Conservation (phyloP, 495 filamentous ascomycete species). For the Neurospora hispaniola region DNA sequence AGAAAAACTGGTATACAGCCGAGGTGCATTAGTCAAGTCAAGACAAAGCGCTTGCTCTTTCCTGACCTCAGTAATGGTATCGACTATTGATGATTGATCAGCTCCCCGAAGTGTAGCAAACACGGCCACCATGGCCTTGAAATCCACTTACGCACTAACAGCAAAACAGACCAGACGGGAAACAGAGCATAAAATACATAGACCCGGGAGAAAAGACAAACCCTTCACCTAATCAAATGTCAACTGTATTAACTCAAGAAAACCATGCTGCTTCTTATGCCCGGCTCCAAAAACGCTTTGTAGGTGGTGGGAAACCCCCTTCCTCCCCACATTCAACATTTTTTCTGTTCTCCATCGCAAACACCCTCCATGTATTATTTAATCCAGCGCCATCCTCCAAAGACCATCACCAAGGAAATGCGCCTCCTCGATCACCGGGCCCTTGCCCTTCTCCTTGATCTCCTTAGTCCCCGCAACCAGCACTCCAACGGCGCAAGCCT, state of each 20-base stretch:
- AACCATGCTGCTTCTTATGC: not conserved
- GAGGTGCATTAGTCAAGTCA: no score
- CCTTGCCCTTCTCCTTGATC: slow-evolving; percentile 86
- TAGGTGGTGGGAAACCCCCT: not conserved
- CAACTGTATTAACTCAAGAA: not conserved
- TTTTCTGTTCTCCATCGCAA: not conserved
- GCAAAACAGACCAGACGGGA: not conserved
- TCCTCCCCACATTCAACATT: not conserved
- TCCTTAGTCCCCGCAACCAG: slow-evolving; percentile 84
- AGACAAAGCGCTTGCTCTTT: not conserved
- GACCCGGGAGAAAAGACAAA: not conserved
- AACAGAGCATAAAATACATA: not conserved
- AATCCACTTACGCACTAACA: not conserved
- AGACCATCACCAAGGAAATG: slow-evolving; percentile 94
- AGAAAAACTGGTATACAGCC: no score
- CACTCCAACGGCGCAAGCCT: slow-evolving; percentile 79
- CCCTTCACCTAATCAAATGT: not conserved
- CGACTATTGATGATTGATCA: not conserved
- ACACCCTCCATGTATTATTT: not conserved
- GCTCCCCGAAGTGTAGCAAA: not conserved
- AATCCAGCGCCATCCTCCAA: slow-evolving; percentile 72
- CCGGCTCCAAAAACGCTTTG: not conserved
- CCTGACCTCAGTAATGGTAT: not conserved
- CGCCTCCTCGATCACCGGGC: slow-evolving; percentile 79
- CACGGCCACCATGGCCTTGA: not conserved